Evolutionary conservation across 805 yeast genomes (phyloP).

Genomic region (Candida oleophila): DNA sequence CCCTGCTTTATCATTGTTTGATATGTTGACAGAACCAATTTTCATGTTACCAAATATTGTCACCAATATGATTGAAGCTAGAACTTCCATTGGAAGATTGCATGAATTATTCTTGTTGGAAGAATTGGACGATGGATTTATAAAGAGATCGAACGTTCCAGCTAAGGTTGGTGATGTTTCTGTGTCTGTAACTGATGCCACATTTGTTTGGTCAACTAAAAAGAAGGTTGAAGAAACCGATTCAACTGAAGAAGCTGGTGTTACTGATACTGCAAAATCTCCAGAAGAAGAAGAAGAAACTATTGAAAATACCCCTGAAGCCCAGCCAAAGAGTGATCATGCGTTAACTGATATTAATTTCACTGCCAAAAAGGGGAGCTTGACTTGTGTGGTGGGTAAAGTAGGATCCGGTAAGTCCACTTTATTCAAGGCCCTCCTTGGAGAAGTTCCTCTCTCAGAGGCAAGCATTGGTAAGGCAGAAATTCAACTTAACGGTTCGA

Average conservation of each 20-base stretch:
- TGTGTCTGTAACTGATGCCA: conserved; percentile 16
- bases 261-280: neutral
- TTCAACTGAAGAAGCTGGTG: conserved; percentile 5
- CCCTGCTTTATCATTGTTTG: conserved; percentile 31
- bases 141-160: conserved; percentile 11
- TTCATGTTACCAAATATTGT: conserved; percentile 21
- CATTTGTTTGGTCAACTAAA: conserved; percentile 21
- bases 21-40: conserved; percentile 26
- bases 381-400: conserved; percentile 42
- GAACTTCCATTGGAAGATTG: conserved; percentile 23
- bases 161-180: conserved; percentile 16
- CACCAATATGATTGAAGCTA: conserved; percentile 19
- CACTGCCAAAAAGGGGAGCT: conserved; percentile 31
- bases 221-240: neutral
- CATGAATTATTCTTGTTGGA: conserved; percentile 22
- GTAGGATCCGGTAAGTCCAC: conserved; percentile 44
- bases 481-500: conserved; percentile 26
- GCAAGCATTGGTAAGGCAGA: conserved; percentile 15
- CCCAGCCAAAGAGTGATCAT: conserved; percentile 11
- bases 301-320: conserved; percentile 9
- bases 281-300: conserved; percentile 11
- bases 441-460: conserved; percentile 24
- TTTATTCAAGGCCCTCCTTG: conserved; percentile 32
- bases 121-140: conserved; percentile 19
- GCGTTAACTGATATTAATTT: conserved; percentile 34